These are phyloP conservation scores for Lasiosphaeris hirsuta DNA, from an alignment of 495 filamentous ascomycete species.

Conservation along the genomic window DNA sequence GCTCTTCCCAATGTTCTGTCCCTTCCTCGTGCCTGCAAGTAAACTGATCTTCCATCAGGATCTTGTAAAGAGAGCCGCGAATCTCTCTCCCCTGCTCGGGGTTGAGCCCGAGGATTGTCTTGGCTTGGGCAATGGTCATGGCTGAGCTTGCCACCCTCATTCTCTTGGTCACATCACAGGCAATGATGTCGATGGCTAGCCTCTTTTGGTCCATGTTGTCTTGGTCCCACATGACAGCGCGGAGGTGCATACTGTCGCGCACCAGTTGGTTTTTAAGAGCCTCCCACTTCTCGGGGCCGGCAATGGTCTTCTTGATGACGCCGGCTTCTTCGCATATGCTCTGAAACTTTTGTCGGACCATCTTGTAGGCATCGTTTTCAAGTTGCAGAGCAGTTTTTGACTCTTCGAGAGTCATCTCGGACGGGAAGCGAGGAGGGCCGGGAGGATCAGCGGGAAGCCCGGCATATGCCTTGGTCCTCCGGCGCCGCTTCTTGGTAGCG, in stretches of 20 bases:
- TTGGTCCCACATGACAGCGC: constrained; percentile 55
- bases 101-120: constrained; percentile 67
- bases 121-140: constrained; percentile 70
- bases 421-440: constrained; percentile 72
- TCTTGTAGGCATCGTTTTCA: constrained; percentile 58
- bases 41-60: constrained; percentile 65
- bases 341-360: constrained; percentile 65
- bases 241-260: constrained; percentile 61
- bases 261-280: constrained; percentile 66
- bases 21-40: constrained; percentile 71
- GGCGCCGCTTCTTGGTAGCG: constrained; percentile 64
- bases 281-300: constrained; percentile 70
- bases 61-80: constrained; percentile 62
- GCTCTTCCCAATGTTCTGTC: constrained; percentile 64
- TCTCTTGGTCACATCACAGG: constrained; percentile 76
- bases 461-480: constrained; percentile 67
- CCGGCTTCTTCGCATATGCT: constrained; percentile 61
- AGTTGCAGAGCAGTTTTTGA: constrained; percentile 66
- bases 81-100: constrained; percentile 66
- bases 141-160: constrained; percentile 61
- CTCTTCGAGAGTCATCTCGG: constrained; percentile 78
- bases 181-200: constrained; percentile 72
- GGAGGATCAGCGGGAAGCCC: constrained; percentile 72
- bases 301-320: constrained; percentile 70
- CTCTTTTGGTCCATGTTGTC: constrained; percentile 44